These are phyloP conservation scores for Vigna trinervia DNA, from an alignment of 306 rosid genomes.

Conservation along the genomic window DNA sequence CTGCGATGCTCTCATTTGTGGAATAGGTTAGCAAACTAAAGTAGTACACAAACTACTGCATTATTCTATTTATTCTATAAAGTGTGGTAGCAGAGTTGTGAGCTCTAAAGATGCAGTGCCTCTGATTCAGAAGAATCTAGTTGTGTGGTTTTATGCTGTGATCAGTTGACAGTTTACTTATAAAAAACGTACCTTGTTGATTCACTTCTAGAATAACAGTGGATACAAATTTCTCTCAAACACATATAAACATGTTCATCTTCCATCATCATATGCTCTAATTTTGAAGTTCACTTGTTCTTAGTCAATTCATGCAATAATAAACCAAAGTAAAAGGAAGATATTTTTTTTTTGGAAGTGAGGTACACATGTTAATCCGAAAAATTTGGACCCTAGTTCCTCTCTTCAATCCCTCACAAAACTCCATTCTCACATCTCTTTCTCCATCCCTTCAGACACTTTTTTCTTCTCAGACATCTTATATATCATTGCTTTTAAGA, in stretches of 20 bases:
- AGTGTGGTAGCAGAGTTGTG: not conserved
- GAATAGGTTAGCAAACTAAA: not conserved
- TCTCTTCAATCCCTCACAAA: slow-evolving; percentile 1
- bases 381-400: slow-evolving; percentile 49
- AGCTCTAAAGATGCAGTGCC: not conserved
- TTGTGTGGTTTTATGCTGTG: not conserved
- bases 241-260: not conserved
- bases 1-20: not conserved
- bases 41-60: not conserved
- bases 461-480: too few relatives aligned
- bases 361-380: not conserved
- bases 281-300: not conserved
- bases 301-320: not conserved
- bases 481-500: too few relatives aligned
- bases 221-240: too few relatives aligned
- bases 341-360: not conserved
- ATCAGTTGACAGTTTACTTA: not conserved
- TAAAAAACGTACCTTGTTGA: too few relatives aligned
- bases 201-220: too few relatives aligned
- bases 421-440: slow-evolving; percentile 22
- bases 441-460: too few relatives aligned
- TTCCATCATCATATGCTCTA: not conserved
- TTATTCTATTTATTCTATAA: not conserved
- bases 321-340: not conserved
- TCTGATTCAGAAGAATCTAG: not conserved